These are phyloP conservation scores for Tricholoma flavovirens DNA, from an alignment of 768 basidiomycete genomes.

Conservation along the genomic window DNA sequence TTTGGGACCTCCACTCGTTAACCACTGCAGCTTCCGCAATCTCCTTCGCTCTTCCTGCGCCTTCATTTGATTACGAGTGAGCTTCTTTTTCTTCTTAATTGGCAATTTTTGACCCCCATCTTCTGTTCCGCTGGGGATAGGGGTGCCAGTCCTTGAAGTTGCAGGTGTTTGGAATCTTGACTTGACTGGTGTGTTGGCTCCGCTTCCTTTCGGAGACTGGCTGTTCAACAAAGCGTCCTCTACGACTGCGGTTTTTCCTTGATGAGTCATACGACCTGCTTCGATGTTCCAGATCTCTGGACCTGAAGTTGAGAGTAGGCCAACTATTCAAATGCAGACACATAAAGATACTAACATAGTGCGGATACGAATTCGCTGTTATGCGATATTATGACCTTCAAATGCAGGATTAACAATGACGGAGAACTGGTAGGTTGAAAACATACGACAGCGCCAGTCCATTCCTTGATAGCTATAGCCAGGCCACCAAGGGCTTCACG, in stretches of 20 bases:
- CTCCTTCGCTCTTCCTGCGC: constrained; percentile 82
- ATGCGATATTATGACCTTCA: constrained; percentile 91
- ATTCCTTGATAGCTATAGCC: constrained; percentile 91
- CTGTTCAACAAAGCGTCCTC: constrained; percentile 78
- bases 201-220: constrained; percentile 67
- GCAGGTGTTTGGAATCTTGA: constrained; percentile 68
- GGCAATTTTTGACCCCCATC: constrained; percentile 34
- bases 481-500: constrained; percentile 93
- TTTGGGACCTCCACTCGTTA: constrained; percentile 74
- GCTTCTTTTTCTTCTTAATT: constrained; percentile 83
- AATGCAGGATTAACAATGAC: background rate
- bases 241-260: constrained; percentile 81
- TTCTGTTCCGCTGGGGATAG: constrained; percentile 75
- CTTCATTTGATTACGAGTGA: constrained; percentile 86
- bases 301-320: constrained; percentile 36
- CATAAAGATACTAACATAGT: constrained; percentile 51
- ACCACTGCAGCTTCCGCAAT: constrained; percentile 76
- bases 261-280: constrained; percentile 73
- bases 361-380: constrained; percentile 85
- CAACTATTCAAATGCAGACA: constrained; percentile 2
- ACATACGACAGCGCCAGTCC: constrained; percentile 85
- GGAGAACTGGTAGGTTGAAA: background rate
- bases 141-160: constrained; percentile 67
- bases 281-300: constrained; percentile 96
- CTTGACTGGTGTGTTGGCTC: constrained; percentile 61